Conservation (phyloP, 2,329 filamentous ascomycete species). For the Xylariaceae sp. region DNA sequence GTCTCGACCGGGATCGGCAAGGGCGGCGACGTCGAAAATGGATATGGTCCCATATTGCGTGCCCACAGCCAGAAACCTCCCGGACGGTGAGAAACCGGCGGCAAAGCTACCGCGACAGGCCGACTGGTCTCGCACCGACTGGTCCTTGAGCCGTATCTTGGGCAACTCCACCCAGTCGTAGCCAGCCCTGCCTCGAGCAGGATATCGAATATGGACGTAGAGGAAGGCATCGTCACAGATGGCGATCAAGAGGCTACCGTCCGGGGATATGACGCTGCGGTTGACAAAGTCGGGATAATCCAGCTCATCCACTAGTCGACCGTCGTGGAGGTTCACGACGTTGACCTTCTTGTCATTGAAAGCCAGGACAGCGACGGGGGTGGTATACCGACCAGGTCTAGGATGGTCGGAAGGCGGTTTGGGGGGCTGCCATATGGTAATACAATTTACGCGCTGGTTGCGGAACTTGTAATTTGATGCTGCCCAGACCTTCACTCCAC, state of each 20-base stretch:
- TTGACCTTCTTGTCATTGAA: constrained; percentile 92
- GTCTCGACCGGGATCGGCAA: constrained; percentile 43
- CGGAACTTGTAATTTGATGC: constrained; percentile 51
- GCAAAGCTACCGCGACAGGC: constrained; percentile 67
- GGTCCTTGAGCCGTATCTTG: constrained; percentile 53
- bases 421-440: constrained; percentile 58
- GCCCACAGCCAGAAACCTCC: constrained; percentile 66
- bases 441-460: constrained; percentile 59
- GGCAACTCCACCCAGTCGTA: constrained; percentile 48
- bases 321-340: constrained; percentile 68
- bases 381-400: constrained; percentile 38
- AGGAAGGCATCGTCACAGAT: constrained; percentile 83
- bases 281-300: constrained; percentile 83
- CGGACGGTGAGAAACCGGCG: constrained; percentile 68
- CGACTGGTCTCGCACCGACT: constrained; percentile 47
- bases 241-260: constrained; percentile 72
- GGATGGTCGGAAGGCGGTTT: constrained; percentile 23
- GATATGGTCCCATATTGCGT: constrained; percentile 78
- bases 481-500: constrained; percentile 40
- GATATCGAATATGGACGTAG: constrained; percentile 68
- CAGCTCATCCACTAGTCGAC: constrained; percentile 62
- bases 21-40: constrained; percentile 56
- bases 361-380: constrained; percentile 64
- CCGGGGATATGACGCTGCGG: constrained; percentile 86
- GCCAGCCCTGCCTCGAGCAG: constrained; percentile 31